These are phyloP conservation scores for Bjerkandera adusta DNA, from an alignment of 1,284 basidiomycete genomes.

Conservation along the genomic window DNA sequence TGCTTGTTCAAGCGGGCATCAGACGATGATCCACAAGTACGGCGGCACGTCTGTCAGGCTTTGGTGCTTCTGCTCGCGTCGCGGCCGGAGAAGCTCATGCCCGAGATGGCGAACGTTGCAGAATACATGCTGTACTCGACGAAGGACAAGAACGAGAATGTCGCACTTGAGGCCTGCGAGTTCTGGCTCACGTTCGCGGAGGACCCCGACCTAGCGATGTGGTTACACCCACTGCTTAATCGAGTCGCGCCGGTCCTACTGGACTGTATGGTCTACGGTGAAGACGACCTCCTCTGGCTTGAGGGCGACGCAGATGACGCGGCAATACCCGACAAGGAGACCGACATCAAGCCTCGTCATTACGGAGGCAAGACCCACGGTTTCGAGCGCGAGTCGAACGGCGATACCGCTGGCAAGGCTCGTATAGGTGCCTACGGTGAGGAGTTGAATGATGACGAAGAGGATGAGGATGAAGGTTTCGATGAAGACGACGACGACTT, in stretches of 20 bases:
- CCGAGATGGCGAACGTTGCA: constrained; percentile 93
- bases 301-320: constrained; percentile 93
- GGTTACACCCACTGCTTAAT: constrained; percentile 82
- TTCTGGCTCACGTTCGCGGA: constrained; percentile 99
- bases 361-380: constrained; percentile 86
- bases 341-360: constrained; percentile 95
- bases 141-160: constrained; percentile 93
- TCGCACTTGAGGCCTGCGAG: constrained; percentile 97
- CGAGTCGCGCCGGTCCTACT: constrained; percentile 93
- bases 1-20: constrained; percentile 93
- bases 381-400: constrained; percentile 69
- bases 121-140: constrained; percentile 99
- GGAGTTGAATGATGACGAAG: constrained; percentile 61
- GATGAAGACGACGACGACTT: constrained; percentile 89
- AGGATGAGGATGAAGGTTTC: constrained; percentile 76
- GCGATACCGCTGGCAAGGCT: constrained; percentile 48
- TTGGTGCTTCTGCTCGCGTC: constrained; percentile 91
- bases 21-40: constrained; percentile 90
- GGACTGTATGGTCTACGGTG: constrained; percentile 97
- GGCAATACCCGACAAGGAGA: constrained; percentile 87
- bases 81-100: constrained; percentile 94
- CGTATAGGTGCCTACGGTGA: constrained; percentile 68
- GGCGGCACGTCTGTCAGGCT: constrained; percentile 94
- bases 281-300: constrained; percentile 94
- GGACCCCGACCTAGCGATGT: constrained; percentile 82